These are phyloP conservation scores for Melanomma pulvis-pyrius DNA, from an alignment of 495 filamentous ascomycete genomes.

Conservation along the genomic window DNA sequence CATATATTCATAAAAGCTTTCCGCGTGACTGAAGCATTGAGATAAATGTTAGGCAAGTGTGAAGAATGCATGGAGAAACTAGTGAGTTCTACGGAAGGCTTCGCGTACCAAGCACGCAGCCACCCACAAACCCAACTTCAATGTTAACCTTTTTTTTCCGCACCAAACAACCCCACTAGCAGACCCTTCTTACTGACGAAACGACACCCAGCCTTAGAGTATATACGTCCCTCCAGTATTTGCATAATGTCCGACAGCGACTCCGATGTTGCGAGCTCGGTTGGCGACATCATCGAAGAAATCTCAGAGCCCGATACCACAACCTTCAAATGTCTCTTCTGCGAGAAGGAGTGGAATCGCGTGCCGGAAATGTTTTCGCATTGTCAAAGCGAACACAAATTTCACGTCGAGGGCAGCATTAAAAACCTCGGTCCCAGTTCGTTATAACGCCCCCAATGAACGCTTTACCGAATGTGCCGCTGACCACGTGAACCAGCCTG, in stretches of 20 bases:
- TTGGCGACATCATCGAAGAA: slow-evolving; percentile 24
- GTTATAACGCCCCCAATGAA: neutral
- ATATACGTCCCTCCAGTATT: neutral
- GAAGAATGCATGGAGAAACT: neutral
- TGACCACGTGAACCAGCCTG: slow-evolving; percentile 5
- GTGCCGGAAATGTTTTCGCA: slow-evolving; percentile 12
- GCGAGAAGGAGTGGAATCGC: slow-evolving; percentile 1
- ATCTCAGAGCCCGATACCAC: slow-evolving; percentile 15
- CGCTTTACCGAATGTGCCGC: slow-evolving; percentile 1
- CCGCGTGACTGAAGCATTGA: neutral
- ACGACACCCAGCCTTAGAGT: neutral
- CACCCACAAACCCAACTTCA: slow-evolving; percentile 1
- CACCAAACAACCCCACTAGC: neutral
- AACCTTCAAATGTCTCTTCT: slow-evolving; percentile 25
- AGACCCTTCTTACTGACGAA: neutral
- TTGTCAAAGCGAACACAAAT: slow-evolving; percentile 5
- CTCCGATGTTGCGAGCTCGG: slow-evolving; percentile 15
- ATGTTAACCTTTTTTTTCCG: neutral
- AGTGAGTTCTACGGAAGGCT: neutral
- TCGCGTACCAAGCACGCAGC: neutral
- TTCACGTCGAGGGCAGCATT: slow-evolving; percentile 5
- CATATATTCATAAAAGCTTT: neutral
- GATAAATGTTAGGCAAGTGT: neutral
- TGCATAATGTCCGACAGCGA: slow-evolving; percentile 18
- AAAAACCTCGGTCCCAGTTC: slow-evolving; percentile 7